Conservation (phyloP, 495 filamentous ascomycete species). For the Xylaria acuta region DNA sequence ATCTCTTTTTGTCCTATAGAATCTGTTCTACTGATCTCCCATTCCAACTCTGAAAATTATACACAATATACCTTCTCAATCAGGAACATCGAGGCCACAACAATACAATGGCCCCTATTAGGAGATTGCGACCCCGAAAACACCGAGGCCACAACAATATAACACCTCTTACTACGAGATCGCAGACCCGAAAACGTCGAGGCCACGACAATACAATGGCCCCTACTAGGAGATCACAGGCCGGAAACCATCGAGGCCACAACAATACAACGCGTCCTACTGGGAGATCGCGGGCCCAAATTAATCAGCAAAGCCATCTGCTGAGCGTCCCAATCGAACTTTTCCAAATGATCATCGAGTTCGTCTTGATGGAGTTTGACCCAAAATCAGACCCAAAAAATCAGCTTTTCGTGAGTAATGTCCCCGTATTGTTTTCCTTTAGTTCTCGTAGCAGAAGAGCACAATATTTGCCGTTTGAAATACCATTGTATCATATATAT, state of each 20-base stretch:
- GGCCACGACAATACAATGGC: too few species aligned
- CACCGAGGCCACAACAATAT: too few species aligned
- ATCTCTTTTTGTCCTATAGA: background rate
- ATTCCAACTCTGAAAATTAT: background rate
- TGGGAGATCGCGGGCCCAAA: too few species aligned
- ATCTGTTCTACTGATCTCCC: background rate
- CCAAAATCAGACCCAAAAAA: background rate
- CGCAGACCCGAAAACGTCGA: too few species aligned
- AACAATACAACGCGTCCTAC: too few species aligned
- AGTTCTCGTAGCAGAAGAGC: background rate
- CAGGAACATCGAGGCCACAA: background rate
- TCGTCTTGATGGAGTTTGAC: background rate
- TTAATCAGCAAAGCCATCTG: too few species aligned
- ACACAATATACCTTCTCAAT: background rate
- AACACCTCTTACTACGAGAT: too few species aligned
- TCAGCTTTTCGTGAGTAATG: background rate
- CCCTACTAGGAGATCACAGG: too few species aligned
- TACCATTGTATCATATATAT: too few species aligned
- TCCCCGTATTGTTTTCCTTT: background rate
- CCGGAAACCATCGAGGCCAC: too few species aligned
- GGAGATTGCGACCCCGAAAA: too few species aligned
- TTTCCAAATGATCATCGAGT: background rate
- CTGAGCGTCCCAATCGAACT: background rate
- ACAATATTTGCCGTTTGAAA: background rate
- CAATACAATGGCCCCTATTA: background rate